phyloP scores from a whole-genome alignment of 2,329 filamentous ascomycete species.

The Verticillium nonalfalfae region DNA sequence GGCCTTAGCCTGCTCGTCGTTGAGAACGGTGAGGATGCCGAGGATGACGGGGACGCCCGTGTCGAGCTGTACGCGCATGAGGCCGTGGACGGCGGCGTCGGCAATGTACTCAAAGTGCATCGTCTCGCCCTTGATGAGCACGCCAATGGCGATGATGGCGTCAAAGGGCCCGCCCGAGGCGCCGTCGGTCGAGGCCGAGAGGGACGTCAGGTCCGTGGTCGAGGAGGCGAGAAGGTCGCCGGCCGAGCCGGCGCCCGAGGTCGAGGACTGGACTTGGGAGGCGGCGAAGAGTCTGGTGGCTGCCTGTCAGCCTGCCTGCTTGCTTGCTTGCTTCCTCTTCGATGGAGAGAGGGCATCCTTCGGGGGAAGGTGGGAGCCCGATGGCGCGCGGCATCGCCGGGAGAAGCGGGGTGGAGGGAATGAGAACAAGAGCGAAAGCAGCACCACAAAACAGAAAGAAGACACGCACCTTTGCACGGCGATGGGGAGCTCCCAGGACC shows the following conservation, averaged over 20 bases:
- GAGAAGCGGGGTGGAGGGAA: slow-evolving; percentile 1
- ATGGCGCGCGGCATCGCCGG: neutral
- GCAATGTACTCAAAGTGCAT: slow-evolving; percentile 99
- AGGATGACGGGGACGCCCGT: slow-evolving; percentile 85
- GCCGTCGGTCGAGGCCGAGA: slow-evolving; percentile 22
- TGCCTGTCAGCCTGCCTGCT: neutral
- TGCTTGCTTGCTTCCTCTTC: neutral
- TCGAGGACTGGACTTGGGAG: slow-evolving; percentile 75
- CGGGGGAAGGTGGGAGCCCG: slow-evolving; percentile 1
- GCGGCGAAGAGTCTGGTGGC: slow-evolving; percentile 67
- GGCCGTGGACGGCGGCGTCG: slow-evolving; percentile 80
- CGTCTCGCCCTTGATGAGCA: slow-evolving; percentile 96
- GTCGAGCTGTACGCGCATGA: slow-evolving; percentile 94
- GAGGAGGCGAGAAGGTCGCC: slow-evolving; percentile 69
- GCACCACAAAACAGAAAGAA: neutral
- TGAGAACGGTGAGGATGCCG: slow-evolving; percentile 83
- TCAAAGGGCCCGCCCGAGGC: slow-evolving; percentile 66
- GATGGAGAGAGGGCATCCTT: slow-evolving; percentile 2
- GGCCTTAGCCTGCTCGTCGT: slow-evolving; percentile 78
- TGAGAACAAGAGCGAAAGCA: neutral
- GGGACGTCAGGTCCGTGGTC: slow-evolving; percentile 59
- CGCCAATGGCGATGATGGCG: slow-evolving; percentile 89
- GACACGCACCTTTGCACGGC: slow-evolving; percentile 70
- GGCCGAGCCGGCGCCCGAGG: slow-evolving; percentile 55
- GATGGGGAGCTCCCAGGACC: slow-evolving; percentile 90